Evolutionary conservation across 2,329 filamentous ascomycete species (phyloP).

Genomic region (Magnaporthales sp.): DNA sequence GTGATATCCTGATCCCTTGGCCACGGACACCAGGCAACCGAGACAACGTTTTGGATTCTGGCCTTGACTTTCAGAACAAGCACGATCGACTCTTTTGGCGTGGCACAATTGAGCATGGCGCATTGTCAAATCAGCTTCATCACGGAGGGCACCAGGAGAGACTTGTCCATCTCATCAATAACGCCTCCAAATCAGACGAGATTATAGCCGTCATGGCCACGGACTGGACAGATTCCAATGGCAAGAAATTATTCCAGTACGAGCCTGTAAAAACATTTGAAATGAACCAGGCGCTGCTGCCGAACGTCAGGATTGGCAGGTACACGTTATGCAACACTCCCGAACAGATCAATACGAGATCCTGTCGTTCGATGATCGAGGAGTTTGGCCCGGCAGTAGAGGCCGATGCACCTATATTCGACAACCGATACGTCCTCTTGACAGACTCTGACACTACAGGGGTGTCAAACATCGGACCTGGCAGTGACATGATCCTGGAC

Average conservation of each 20-base stretch:
- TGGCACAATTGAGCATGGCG: slow-evolving; percentile 53
- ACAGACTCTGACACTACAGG: slow-evolving; percentile 59
- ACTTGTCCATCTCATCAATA: slow-evolving; percentile 60
- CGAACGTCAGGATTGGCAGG: slow-evolving; percentile 52
- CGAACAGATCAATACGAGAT: slow-evolving; percentile 4
- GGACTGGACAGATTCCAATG: slow-evolving; percentile 7
- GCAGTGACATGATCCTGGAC: slow-evolving; percentile 33
- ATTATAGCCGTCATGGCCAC: slow-evolving; percentile 45
- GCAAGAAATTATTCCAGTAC: slow-evolving; percentile 32
- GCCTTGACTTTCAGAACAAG: slow-evolving; percentile 51
- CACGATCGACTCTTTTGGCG: slow-evolving; percentile 65
- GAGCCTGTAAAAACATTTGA: slow-evolving; percentile 41
- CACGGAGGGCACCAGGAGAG: slow-evolving; percentile 63
- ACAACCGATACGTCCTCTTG: slow-evolving; percentile 61
- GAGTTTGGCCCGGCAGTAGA: slow-evolving; percentile 37
- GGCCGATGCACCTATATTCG: slow-evolving; percentile 16
- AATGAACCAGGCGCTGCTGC: slow-evolving; percentile 43
- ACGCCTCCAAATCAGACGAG: slow-evolving; percentile 38
- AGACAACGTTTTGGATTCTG: slow-evolving; percentile 23
- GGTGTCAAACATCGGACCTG: background rate
- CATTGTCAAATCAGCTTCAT: slow-evolving; percentile 41
- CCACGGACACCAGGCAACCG: slow-evolving; percentile 20
- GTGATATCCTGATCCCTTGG: slow-evolving; percentile 68
- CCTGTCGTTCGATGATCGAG: slow-evolving; percentile 5
- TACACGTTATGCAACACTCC: slow-evolving; percentile 30